Percentiles rank a stretch among this genome's conserved stretches.
These are phyloP conservation scores for Cenococcum geophilum DNA, from an alignment of 495 filamentous ascomycete species.

Conservation along the genomic window DNA sequence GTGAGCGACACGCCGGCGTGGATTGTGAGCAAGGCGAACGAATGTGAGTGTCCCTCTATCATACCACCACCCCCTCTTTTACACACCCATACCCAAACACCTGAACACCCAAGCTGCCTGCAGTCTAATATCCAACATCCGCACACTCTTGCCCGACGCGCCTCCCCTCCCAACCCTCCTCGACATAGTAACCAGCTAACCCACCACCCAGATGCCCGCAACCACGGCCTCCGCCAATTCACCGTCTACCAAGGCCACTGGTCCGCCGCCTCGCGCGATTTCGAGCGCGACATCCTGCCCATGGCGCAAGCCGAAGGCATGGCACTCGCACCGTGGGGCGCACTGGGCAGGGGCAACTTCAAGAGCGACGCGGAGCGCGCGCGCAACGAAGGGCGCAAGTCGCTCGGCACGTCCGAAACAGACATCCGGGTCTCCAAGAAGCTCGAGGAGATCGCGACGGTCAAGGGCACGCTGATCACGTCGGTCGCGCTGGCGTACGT, in stretches of 20 bases:
- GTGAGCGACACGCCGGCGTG: constrained; percentile 41
- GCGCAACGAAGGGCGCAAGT: constrained; percentile 29
- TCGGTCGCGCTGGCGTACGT: constrained; percentile 66
- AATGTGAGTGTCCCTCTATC: constrained; percentile 14
- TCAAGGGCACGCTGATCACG: constrained; percentile 31
- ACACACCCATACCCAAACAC: too few species aligned
- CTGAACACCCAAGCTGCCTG: too few species aligned
- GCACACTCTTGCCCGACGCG: not conserved
- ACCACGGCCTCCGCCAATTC: constrained; percentile 54
- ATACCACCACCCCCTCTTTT: constrained; percentile 4
- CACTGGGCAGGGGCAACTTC: constrained; percentile 38
- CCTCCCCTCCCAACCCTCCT: not conserved
- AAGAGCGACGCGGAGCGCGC: constrained; percentile 25
- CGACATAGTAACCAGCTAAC: too few species aligned
- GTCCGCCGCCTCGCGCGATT: constrained; percentile 44
- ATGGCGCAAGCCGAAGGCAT: constrained; percentile 38
- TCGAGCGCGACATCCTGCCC: constrained; percentile 53
- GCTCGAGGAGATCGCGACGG: constrained; percentile 53
- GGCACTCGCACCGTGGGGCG: constrained; percentile 40
- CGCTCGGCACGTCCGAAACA: constrained; percentile 28
- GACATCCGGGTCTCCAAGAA: constrained; percentile 51
- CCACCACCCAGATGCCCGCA: constrained; percentile 29
- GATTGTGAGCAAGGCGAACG: constrained; percentile 38
- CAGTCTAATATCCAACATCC: too few species aligned
- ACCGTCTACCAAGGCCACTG: constrained; percentile 60